Evolutionary conservation across 2,329 filamentous ascomycete genomes (phyloP), one percentile per base, ranked within the genome.

Genomic region (Rhynchosporium secalis): DNA sequence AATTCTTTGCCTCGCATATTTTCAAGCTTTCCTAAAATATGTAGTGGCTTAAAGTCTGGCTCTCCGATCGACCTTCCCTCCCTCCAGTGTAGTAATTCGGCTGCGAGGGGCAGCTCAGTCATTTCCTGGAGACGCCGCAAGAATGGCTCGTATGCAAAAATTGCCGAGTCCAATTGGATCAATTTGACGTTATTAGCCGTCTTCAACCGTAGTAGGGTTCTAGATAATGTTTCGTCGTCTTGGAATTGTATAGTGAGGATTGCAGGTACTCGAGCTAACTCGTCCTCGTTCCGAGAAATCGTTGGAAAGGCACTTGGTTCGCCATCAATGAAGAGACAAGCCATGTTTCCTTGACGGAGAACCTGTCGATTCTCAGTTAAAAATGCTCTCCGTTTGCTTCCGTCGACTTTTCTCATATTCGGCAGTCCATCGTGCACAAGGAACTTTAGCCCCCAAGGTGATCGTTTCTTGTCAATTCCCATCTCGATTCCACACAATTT

Each of bases 61-160:
- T 45, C 15, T 15, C 60, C 5, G 54, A 65, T 4, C 10, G 29
- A 4, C 63, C 63, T 10, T 33, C 69, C 52, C 60, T 67, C 38
- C 65, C 62, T 46, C 66, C 72, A 75, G 8, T 73, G 69, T 2
- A 90, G 73, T 0, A 90, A 69, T 38, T 83, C 76, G 1, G 82
- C 72, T 3, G 81, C 76, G 0, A 92, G 75, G 0, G 87, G 82
- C 0, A 90, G 59, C 1, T 85, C 79, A 0, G 71, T 75, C 29
- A 85, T 83, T 0, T 77, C 73, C 70, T 89, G 81, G 1, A 92
- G 75, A 1, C 83, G 79, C 54, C 80, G 73, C 4, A 92, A 72
- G 1, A 92, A 79, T 0, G 89, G 89, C 59, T 90, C 85, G 60
- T 86, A 90, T 0, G 88, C 85, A 70, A 91, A 92, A 0, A 87